A percentile compares a stretch with the other conserved stretches of the same genome.
Evolutionary conservation across 441 rosid genomes (phyloP).

Genomic region (Daphne laureola): DNA sequence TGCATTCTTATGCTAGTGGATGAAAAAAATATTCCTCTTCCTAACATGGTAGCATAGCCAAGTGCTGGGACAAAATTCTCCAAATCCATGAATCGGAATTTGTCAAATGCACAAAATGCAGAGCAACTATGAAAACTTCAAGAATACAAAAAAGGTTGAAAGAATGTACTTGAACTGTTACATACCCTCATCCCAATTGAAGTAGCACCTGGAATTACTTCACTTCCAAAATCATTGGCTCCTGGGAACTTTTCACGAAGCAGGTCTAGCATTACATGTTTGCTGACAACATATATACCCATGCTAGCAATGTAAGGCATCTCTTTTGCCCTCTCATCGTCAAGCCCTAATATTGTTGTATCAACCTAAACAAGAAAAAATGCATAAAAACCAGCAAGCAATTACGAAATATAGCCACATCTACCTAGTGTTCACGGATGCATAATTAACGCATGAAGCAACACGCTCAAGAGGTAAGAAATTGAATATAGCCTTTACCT

Average conservation of each 20-base stretch:
- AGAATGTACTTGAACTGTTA: background rate
- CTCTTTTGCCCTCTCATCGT: conserved; percentile 80
- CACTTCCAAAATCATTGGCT: conserved; percentile 96
- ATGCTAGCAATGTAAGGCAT: conserved; percentile 96
- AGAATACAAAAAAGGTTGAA: background rate
- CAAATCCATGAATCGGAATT: no score
- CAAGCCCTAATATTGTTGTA: conserved; percentile 88
- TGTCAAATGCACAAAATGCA: no score
- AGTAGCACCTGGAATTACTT: conserved; percentile 95
- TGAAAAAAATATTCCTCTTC: no score
- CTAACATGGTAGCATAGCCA: no score
- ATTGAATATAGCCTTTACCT: conserved; percentile 25
- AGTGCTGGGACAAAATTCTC: no score
- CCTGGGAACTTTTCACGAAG: conserved; percentile 89
- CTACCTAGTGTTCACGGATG: no score
- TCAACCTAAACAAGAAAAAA: conserved; percentile 50
- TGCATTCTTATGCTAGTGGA: no score
- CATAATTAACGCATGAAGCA: background rate
- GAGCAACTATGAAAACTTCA: conserved; percentile 39
- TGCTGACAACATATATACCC: conserved; percentile 94
- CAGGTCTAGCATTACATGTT: conserved; percentile 77
- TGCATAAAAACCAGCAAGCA: conserved; percentile 7
- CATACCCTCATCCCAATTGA: conserved; percentile 77
- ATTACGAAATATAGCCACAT: background rate
- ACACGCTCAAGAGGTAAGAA: background rate